These are phyloP conservation scores for Leucoagaricus sp. DNA, from an alignment of 1,284 basidiomycete species.

Conservation along the genomic window DNA sequence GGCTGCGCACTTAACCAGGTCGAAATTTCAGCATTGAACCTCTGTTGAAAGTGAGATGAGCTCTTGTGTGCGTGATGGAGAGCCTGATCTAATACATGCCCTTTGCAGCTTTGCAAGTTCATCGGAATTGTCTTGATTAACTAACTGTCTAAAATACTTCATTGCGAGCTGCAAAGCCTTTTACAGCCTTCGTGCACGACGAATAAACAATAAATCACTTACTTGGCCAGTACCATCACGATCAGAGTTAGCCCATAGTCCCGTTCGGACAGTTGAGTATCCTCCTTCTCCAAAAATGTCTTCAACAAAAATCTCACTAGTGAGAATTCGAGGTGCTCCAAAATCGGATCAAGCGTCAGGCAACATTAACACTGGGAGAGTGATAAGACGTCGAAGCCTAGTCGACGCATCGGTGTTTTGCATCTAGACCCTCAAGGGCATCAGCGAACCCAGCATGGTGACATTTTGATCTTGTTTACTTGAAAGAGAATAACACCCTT, in stretches of 20 bases:
- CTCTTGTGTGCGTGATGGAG: background rate
- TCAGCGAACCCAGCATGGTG: no score
- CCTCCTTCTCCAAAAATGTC: background rate
- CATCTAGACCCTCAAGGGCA: no score
- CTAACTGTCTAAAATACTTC: background rate
- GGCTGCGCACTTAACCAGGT: slow-evolving; percentile 2
- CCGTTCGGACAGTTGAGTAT: background rate
- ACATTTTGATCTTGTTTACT: no score
- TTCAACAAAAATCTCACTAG: background rate
- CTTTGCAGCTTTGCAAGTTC: background rate
- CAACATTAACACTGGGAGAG: no score
- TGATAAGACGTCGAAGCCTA: no score
- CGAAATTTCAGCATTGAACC: background rate
- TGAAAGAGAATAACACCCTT: no score
- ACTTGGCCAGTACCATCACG: background rate
- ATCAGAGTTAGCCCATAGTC: background rate
- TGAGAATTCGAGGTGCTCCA: no score
- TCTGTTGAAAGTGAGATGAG: background rate
- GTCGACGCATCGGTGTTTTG: no score
- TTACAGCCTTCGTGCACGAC: no score
- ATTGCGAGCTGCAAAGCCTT: slow-evolving; percentile 3
- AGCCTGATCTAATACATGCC: background rate
- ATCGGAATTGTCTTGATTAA: background rate
- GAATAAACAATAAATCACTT: background rate
- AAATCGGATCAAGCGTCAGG: no score